Evolutionary conservation across 805 yeast species (phyloP).

Genomic region (Wickerhamiella galacta): DNA sequence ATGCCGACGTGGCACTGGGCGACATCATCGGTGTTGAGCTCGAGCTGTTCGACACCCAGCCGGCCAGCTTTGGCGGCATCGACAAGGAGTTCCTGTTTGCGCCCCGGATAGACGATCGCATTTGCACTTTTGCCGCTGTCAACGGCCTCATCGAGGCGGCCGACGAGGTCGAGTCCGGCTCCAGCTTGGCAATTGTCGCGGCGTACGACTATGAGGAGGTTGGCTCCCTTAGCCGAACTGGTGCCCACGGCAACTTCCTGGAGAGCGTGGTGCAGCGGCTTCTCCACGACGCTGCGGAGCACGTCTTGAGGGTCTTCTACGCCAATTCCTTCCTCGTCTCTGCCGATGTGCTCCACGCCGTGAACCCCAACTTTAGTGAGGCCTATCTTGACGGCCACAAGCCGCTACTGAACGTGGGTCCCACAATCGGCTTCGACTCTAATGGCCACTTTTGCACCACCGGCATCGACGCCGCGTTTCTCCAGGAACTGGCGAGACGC

Average conservation of each 20-base stretch:
- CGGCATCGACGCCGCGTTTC: conserved; percentile 49
- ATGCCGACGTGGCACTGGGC: conserved; percentile 40
- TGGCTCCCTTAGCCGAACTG: conserved; percentile 66
- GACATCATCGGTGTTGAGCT: conserved; percentile 57
- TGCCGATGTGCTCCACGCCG: conserved; percentile 71
- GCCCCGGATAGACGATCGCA: conserved; percentile 74
- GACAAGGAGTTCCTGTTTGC: conserved; percentile 61
- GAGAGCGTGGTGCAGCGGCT: conserved; percentile 45
- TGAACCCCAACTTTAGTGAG: conserved; percentile 47
- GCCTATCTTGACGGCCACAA: conserved; percentile 63
- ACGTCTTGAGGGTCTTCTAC: conserved; percentile 28
- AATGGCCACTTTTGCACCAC: conserved; percentile 79
- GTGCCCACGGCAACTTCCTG: conserved; percentile 62
- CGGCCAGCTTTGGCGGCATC: conserved; percentile 63
- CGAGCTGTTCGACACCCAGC: conserved; percentile 68
- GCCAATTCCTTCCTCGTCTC: conserved; percentile 69
- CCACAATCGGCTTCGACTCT: conserved; percentile 55
- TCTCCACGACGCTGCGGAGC: conserved; percentile 19
- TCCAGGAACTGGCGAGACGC: conserved; percentile 49
- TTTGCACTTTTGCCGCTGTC: conserved; percentile 62
- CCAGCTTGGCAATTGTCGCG: conserved; percentile 33
- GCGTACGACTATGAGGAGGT: conserved; percentile 73
- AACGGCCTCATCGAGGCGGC: conserved; percentile 38
- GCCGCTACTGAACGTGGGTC: conserved; percentile 65
- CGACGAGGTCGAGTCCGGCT: conserved; percentile 20